A percentile compares a stretch with the other conserved stretches of the same genome.
These are phyloP conservation scores for Solanum lycopersicoides DNA, from an alignment of 257 asterid species.

Conservation along the genomic window DNA sequence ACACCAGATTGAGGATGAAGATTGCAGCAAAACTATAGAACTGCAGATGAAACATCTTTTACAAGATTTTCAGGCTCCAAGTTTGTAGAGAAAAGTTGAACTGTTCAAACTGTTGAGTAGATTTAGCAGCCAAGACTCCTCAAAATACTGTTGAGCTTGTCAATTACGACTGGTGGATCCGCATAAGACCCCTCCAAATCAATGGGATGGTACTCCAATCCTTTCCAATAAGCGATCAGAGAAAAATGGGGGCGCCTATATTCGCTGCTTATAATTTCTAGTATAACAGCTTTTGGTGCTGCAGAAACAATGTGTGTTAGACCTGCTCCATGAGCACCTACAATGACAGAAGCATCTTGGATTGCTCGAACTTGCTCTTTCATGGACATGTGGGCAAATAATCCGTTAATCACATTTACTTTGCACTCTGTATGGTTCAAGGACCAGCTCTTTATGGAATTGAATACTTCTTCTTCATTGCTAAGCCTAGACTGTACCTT, in stretches of 20 bases:
- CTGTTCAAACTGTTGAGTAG: neutral
- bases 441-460: slow-evolving; percentile 53
- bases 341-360: slow-evolving; percentile 71
- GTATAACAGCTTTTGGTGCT: slow-evolving; percentile 35
- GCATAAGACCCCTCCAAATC: slow-evolving; percentile 47
- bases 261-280: slow-evolving; percentile 76
- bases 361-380: slow-evolving; percentile 90
- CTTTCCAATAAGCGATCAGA: slow-evolving; percentile 84
- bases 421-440: slow-evolving; percentile 37
- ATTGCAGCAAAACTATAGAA: neutral
- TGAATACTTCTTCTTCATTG: slow-evolving; percentile 72
- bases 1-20: neutral
- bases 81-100: neutral
- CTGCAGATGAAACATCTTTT: neutral
- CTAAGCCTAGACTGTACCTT: slow-evolving; percentile 81
- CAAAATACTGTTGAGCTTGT: slow-evolving; percentile 45
- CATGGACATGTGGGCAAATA: slow-evolving; percentile 95
- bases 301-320: slow-evolving; percentile 86
- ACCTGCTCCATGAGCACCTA: slow-evolving; percentile 99
- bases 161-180: slow-evolving; percentile 42
- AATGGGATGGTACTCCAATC: slow-evolving; percentile 79
- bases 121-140: slow-evolving; percentile 45
- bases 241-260: slow-evolving; percentile 77
- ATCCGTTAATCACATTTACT: slow-evolving; percentile 58
- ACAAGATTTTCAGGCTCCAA: neutral